phyloP scores from a whole-genome alignment of 2,329 filamentous ascomycete genomes.

The Aspergillus sp. region DNA sequence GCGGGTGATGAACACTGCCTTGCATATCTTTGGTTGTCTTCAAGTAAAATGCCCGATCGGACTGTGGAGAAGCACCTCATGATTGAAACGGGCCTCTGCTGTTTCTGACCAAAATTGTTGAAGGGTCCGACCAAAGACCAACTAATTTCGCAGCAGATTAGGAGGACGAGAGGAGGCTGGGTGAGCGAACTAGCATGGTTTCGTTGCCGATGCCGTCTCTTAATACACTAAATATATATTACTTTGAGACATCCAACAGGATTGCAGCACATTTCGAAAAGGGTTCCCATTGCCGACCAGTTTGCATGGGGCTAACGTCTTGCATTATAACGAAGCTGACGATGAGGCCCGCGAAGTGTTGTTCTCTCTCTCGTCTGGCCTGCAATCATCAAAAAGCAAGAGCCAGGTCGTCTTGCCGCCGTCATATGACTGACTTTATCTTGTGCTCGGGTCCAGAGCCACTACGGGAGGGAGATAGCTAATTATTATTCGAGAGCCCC shows the following conservation, averaged over 20 bases:
- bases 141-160: neutral
- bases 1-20: neutral
- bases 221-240: neutral
- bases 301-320: neutral
- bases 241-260: constrained; percentile 1
- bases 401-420: neutral
- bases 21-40: neutral
- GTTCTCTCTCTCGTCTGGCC: no score
- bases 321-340: no score
- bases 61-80: neutral
- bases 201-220: neutral
- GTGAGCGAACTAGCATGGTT: constrained; percentile 2
- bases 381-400: neutral
- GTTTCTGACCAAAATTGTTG: neutral
- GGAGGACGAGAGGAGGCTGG: neutral
- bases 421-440: neutral
- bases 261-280: neutral
- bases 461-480: neutral
- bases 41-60: neutral
- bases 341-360: no score
- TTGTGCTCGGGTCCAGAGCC: neutral
- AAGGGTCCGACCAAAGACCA: neutral
- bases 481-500: neutral
- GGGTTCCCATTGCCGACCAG: neutral
- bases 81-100: neutral